Evolutionary conservation across 139 green algal genomes (phyloP).

Genomic region (Closterium sp.): DNA sequence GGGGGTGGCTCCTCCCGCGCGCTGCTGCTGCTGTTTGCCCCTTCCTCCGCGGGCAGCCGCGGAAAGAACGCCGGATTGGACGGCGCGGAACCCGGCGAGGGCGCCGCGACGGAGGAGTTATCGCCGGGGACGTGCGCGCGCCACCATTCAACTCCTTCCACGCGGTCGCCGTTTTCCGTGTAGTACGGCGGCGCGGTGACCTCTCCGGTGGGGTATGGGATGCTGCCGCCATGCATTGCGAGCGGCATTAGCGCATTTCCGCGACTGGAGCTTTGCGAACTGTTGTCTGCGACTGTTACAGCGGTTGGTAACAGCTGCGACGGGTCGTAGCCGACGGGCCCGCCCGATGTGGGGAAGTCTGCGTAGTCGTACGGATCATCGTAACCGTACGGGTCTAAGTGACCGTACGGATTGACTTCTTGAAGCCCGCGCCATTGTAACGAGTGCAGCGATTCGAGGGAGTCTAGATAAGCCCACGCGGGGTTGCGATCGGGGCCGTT

Average conservation of each 20-base stretch:
- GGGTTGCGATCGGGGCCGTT: not conserved
- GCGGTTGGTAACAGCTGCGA: not conserved
- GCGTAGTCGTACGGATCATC: not conserved
- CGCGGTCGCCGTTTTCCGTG: not conserved
- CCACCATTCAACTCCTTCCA: not conserved
- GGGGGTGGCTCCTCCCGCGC: not conserved
- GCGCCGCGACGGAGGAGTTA: not conserved
- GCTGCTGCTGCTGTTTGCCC: not conserved
- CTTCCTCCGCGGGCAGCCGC: not conserved
- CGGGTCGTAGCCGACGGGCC: not conserved
- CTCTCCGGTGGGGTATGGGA: not conserved
- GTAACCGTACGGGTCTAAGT: not conserved
- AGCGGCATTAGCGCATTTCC: not conserved
- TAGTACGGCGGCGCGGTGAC: not conserved
- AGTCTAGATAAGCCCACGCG: not conserved
- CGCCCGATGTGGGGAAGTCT: not conserved
- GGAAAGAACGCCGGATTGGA: not conserved
- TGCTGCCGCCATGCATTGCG: not conserved
- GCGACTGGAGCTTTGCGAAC: not conserved
- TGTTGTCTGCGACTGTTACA: not conserved
- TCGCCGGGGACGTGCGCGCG: not conserved
- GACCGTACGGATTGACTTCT: not conserved
- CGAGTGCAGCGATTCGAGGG: not conserved
- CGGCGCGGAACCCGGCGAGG: not conserved
- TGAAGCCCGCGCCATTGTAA: not conserved